Base-by-base conservation (phyloP, 768 basidiomycete genomes). In the Imleria badia region DNA sequence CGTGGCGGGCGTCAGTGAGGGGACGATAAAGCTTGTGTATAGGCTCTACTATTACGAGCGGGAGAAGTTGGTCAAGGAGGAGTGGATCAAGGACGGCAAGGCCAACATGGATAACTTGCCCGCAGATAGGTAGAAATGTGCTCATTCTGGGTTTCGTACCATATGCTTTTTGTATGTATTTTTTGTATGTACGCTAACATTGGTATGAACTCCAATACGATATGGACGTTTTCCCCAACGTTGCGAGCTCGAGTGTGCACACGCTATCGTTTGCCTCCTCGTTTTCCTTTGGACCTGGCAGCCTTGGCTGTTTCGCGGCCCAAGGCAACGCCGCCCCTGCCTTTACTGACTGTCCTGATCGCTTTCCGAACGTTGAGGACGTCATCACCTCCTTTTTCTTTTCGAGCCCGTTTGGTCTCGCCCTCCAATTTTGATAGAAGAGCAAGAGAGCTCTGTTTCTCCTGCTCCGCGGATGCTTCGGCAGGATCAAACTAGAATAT, bases 1-100 rank as follows among this genome's bases (percentile, higher is more conserved):
- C 15, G 92, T 98, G 12, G 95, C 93, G 4, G 94, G 94, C 11
- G 94, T 98, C 19, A 94, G 93, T 67, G 96, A 98, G 69, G 87
- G 91, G 47, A 98, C 97, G 46, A 94, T 98, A 68, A 91, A 91
- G 74, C 73, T 94, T 72, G 90, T 92, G 52, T 94, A 95, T 71
- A 79, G 86, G 59, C 67, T 90, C 63, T 91, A 93, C 68, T 89
- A 85, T 64, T 69, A 73, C 10, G 86, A 86, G 45, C 86, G 75
- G 75, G 85, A 87, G 67, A 87, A 84, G 76, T 62, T 94, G 73
- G 87, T 93, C 48, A 91, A 91, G 73, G 78, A 88, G 66, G 84
- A 92, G 66, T 92, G 91, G 90, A 81, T 94, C 58, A 86, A 89
- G 51, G 84, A 87, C 5, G 89, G 87, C 43, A 87, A 82, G 73